Evolutionary conservation across 2,329 filamentous ascomycete genomes (phyloP).

Genomic region (Phyllachora maydis): DNA sequence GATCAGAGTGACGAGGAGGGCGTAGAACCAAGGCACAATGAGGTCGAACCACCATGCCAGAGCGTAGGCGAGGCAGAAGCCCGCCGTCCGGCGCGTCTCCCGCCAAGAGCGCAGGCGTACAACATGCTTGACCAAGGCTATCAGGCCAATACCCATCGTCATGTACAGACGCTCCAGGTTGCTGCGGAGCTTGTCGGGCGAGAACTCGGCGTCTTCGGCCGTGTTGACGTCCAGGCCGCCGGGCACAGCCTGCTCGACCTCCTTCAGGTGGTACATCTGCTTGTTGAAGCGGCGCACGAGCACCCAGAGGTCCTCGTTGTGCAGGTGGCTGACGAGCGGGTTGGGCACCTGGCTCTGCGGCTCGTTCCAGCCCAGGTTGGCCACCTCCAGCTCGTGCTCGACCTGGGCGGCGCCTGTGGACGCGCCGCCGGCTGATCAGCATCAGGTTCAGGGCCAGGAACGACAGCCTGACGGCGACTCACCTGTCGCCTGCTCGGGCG

Average conservation of each 20-base stretch:
- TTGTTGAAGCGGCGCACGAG: constrained; percentile 57
- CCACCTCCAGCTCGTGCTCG: constrained; percentile 32
- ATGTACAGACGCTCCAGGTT: constrained; percentile 69
- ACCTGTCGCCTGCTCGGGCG: too few relatives aligned
- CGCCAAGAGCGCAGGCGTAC: constrained; percentile 61
- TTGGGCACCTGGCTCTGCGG: constrained; percentile 29
- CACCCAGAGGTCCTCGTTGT: constrained; percentile 56
- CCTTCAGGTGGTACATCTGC: constrained; percentile 47
- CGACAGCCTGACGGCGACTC: too few relatives aligned
- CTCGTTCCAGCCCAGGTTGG: constrained; percentile 51
- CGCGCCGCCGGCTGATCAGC: too few relatives aligned
- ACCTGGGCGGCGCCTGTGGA: constrained; percentile 24
- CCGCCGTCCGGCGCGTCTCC: constrained; percentile 45
- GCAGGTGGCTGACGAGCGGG: constrained; percentile 44
- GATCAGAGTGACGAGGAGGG: constrained; percentile 43
- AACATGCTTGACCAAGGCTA: constrained; percentile 52
- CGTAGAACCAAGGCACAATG: constrained; percentile 38
- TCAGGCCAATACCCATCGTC: constrained; percentile 48
- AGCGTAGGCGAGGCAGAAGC: constrained; percentile 32
- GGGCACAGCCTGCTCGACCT: constrained; percentile 33
- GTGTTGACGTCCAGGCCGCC: constrained; percentile 63
- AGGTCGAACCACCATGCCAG: constrained; percentile 54
- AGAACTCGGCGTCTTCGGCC: constrained; percentile 67
- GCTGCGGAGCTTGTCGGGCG: constrained; percentile 60
- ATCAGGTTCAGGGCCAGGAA: too few relatives aligned